These are phyloP conservation scores for Phoma sp. DNA, from an alignment of 2,329 filamentous ascomycete genomes.

Conservation along the genomic window DNA sequence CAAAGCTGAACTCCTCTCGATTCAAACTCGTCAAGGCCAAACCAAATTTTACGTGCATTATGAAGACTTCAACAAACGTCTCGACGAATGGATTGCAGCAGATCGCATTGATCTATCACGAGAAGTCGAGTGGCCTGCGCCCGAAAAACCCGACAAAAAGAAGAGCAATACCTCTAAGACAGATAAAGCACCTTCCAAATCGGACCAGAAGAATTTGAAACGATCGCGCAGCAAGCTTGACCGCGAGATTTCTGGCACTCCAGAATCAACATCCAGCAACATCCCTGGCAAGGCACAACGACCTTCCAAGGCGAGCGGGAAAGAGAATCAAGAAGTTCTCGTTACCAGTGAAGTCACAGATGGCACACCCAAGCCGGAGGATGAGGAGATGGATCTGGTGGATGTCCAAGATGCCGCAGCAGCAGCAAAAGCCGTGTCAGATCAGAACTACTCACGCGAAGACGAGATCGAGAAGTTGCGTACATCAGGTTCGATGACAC, in stretches of 20 bases:
- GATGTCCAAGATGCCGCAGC: constrained; percentile 60
- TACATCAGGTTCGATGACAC: constrained; percentile 96
- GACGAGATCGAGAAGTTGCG: constrained; percentile 96
- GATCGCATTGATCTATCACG: constrained; percentile 83
- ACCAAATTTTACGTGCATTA: constrained; percentile 96
- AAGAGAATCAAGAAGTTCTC: constrained; percentile 63
- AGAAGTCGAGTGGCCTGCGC: constrained; percentile 95
- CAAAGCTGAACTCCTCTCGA: constrained; percentile 95
- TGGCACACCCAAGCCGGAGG: constrained; percentile 58
- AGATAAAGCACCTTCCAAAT: constrained; percentile 50
- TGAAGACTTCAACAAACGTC: constrained; percentile 94
- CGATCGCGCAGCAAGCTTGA: constrained; percentile 55
- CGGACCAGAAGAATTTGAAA: constrained; percentile 56
- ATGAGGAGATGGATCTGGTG: constrained; percentile 59
- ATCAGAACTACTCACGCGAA: constrained; percentile 72
- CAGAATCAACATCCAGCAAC: constrained; percentile 59
- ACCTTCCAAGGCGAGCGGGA: constrained; percentile 64
- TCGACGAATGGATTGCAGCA: constrained; percentile 86
- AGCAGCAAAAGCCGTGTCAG: constrained; percentile 59
- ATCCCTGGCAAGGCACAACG: constrained; percentile 54
- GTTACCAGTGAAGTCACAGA: constrained; percentile 56
- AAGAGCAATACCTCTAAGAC: constrained; percentile 65
- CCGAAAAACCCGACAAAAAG: constrained; percentile 86
- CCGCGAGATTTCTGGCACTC: constrained; percentile 63
- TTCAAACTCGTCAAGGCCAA: constrained; percentile 85